Conservation (phyloP, 306 rosid species). For the Rosa multiflora region DNA sequence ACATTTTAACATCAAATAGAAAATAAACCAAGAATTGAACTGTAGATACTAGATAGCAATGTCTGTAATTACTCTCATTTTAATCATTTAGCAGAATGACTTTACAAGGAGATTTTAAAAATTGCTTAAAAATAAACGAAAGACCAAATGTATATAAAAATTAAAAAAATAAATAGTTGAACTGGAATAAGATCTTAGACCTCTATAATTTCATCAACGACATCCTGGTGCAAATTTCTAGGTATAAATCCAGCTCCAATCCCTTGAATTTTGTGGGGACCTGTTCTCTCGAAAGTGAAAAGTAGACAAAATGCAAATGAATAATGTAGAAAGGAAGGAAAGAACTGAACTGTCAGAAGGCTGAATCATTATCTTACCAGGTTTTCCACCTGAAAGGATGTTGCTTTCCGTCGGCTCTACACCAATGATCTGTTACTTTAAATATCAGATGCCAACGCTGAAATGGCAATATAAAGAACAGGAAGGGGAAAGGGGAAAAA, state of each 20-base stretch:
- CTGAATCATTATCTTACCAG: slow-evolving; percentile 56
- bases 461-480: slow-evolving; percentile 20
- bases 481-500: neutral
- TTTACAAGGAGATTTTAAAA: slow-evolving; percentile 4
- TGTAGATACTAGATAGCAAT: neutral
- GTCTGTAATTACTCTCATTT: slow-evolving; percentile 9
- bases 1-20: slow-evolving; percentile 10
- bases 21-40: slow-evolving; percentile 6
- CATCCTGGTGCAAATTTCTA: slow-evolving; percentile 78
- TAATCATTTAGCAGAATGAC: slow-evolving; percentile 13
- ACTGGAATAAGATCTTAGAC: slow-evolving; percentile 36
- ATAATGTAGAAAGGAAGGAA: neutral
- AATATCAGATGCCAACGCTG: slow-evolving; percentile 1
- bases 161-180: neutral
- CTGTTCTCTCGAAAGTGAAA: slow-evolving; percentile 44
- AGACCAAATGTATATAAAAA: neutral
- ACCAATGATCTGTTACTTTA: slow-evolving; percentile 73
- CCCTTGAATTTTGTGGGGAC: slow-evolving; percentile 99
- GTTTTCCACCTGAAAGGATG: slow-evolving; percentile 96
- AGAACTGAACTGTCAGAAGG: slow-evolving; percentile 22
- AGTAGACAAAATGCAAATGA: slow-evolving; percentile 19
- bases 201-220: slow-evolving; percentile 85
- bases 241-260: slow-evolving; percentile 99
- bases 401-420: slow-evolving; percentile 92
- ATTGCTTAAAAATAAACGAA: slow-evolving; percentile 5